Conservation (phyloP, 2,329 filamentous ascomycete species). For the Phialophora tarda region DNA sequence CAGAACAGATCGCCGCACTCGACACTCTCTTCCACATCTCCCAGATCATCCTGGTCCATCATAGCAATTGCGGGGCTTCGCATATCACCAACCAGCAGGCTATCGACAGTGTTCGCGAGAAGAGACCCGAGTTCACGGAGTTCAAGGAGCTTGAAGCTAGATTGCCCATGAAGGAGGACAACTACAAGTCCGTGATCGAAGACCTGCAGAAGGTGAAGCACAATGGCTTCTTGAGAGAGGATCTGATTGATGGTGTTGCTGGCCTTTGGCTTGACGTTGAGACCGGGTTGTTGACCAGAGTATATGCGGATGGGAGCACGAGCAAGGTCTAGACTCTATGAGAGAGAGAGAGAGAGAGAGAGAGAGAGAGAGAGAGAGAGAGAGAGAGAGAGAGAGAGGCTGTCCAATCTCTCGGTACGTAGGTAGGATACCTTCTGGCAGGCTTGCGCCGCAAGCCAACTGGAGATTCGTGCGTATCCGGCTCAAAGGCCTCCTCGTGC, state of each 20-base stretch:
- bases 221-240: slow-evolving; percentile 17
- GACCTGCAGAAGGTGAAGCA: slow-evolving; percentile 17
- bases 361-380: too few relatives aligned
- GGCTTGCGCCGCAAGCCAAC: background rate
- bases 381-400: too few relatives aligned
- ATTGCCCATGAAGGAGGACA: slow-evolving; percentile 20
- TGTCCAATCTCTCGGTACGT: background rate
- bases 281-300: slow-evolving; percentile 17
- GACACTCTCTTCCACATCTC: slow-evolving; percentile 22
- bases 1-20: slow-evolving; percentile 23
- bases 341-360: too few relatives aligned
- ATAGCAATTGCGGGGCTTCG: slow-evolving; percentile 24
- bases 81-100: slow-evolving; percentile 17
- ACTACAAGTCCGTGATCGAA: slow-evolving; percentile 10
- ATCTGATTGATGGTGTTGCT: slow-evolving; percentile 20
- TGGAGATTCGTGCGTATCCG: too few relatives aligned
- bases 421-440: background rate
- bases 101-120: slow-evolving; percentile 7
- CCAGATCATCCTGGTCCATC: slow-evolving; percentile 23
- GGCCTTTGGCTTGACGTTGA: slow-evolving; percentile 25
- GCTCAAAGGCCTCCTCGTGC: background rate
- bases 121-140: slow-evolving; percentile 20
- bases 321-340: background rate
- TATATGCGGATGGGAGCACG: slow-evolving; percentile 9
- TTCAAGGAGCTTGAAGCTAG: slow-evolving; percentile 8